phyloP scores from a whole-genome alignment of 495 filamentous ascomycete species.

The Parmelia sp. region DNA sequence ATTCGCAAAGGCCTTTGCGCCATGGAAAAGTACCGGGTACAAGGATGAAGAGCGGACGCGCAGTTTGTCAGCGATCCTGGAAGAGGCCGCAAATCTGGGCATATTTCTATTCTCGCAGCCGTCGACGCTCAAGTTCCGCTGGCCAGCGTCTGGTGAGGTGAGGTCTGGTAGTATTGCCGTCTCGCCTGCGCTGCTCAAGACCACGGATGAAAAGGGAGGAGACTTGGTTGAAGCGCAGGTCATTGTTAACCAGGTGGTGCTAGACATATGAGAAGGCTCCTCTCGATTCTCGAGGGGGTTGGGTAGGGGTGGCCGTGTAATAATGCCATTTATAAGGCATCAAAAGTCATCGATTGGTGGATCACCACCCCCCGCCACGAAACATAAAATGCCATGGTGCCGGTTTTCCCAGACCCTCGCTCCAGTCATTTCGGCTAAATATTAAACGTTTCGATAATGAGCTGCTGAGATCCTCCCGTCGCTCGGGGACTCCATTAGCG shows the following conservation, averaged over 20 bases:
- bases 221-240: neutral
- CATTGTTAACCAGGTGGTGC: neutral
- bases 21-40: constrained; percentile 19
- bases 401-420: neutral
- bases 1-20: constrained; percentile 19
- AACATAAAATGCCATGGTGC: neutral
- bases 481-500: neutral
- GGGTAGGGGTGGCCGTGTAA: neutral
- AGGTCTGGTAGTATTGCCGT: constrained; percentile 11
- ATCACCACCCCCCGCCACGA: no score
- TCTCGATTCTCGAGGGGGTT: neutral
- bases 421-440: neutral
- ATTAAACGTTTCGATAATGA: neutral
- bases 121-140: constrained; percentile 17
- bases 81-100: constrained; percentile 19
- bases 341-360: no score
- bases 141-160: constrained; percentile 7
- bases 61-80: constrained; percentile 20
- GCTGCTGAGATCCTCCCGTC: neutral
- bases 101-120: constrained; percentile 25
- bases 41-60: constrained; percentile 13
- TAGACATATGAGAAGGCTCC: neutral
- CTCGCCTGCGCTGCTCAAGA: constrained; percentile 20
- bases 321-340: neutral
- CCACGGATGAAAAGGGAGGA: constrained; percentile 17